Percentiles rank a stretch among this genome's conserved stretches.
Evolutionary conservation across 805 yeast species (phyloP).

Genomic region (Sugiyamaella floridensis): DNA sequence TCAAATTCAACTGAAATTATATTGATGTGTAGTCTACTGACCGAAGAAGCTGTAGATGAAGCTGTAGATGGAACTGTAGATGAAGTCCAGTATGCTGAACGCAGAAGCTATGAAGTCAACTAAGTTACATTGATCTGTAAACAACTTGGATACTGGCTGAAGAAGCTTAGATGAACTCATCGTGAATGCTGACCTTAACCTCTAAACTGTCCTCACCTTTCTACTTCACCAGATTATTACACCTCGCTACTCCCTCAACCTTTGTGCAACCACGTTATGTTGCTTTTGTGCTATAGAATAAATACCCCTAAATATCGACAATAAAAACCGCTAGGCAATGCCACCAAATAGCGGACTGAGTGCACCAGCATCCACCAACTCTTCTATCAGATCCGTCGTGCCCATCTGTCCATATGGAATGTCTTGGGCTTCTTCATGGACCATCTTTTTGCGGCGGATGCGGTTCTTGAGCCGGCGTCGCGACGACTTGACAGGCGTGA

Average conservation of each 20-base stretch:
- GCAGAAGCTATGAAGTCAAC: too few species aligned
- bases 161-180: too few species aligned
- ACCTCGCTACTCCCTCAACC: neutral
- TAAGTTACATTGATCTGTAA: too few species aligned
- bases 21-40: too few species aligned
- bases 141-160: too few species aligned
- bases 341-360: constrained; percentile 30
- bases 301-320: constrained; percentile 1
- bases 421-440: constrained; percentile 8
- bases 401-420: constrained; percentile 11
- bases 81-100: too few species aligned
- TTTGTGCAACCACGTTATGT: neutral
- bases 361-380: constrained; percentile 31
- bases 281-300: neutral
- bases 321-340: constrained; percentile 8
- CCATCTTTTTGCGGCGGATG: constrained; percentile 11
- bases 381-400: constrained; percentile 28
- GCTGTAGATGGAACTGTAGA: too few species aligned
- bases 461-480: constrained; percentile 17
- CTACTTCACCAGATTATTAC: too few species aligned
- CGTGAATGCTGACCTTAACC: too few species aligned
- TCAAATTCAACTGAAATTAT: too few species aligned
- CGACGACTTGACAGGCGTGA: constrained; percentile 26
- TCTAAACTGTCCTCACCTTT: neutral
- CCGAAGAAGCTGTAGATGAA: too few species aligned